phyloP scores from a whole-genome alignment of 2,329 filamentous ascomycete genomes.

The Phialophora macrospora region DNA sequence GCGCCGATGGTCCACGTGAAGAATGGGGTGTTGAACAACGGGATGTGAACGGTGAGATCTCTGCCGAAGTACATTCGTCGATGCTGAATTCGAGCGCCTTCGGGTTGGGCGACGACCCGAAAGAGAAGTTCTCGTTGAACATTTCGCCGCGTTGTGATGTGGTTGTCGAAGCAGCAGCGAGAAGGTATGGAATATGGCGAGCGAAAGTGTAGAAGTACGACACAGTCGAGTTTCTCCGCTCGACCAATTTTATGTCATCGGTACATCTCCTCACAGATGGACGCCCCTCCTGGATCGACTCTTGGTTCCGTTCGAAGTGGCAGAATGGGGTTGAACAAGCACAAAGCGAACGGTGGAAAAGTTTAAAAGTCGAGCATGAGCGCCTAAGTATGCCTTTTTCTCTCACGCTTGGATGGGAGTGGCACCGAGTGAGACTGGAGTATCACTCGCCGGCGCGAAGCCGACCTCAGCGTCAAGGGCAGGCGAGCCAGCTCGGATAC shows the following conservation, averaged over 20 bases:
- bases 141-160: constrained; percentile 25
- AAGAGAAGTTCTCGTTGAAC: constrained; percentile 41
- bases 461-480: background rate
- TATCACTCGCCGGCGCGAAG: constrained; percentile 24
- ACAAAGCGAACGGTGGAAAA: constrained; percentile 21
- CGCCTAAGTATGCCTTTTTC: constrained; percentile 9
- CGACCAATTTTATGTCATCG: constrained; percentile 9
- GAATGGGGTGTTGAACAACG: constrained; percentile 35
- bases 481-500: constrained; percentile 21
- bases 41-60: constrained; percentile 39
- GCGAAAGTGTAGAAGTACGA: background rate
- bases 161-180: background rate
- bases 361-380: constrained; percentile 23
- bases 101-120: constrained; percentile 31
- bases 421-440: constrained; percentile 26
- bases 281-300: background rate
- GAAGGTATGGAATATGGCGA: background rate
- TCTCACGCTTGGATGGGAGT: constrained; percentile 8
- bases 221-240: constrained; percentile 10
- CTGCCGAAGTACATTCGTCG: constrained; percentile 31
- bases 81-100: constrained; percentile 15
- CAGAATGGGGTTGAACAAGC: constrained; percentile 4
- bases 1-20: constrained; percentile 17
- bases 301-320: constrained; percentile 2
- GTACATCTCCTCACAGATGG: background rate